Evolutionary conservation across 805 yeast genomes (phyloP), one percentile per base, ranked within the genome.

Genomic region (Brettanomyces anomalus): DNA sequence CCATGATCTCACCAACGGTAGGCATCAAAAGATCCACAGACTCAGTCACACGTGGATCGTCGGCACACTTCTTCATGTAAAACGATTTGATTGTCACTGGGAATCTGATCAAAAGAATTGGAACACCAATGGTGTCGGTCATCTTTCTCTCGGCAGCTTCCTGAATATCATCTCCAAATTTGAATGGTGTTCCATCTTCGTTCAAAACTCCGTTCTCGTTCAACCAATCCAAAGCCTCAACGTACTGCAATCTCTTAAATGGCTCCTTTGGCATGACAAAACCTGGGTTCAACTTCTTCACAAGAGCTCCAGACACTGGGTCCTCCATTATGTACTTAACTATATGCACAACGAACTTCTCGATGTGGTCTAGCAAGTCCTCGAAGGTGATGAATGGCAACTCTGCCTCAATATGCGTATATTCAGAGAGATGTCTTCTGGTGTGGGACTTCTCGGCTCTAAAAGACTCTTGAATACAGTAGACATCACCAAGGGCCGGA

Each of bases 91-190:
- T 86, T 65, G 83, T 96, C 41, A 87, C 86, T 42, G 99, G 99
- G 90, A 93, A 93, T 58, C 89, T 77, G 44, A 79, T 90, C 64
- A 93, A 79, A 54, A 93, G 74, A 54, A 93, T 89, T 51, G 99
- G 99, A 50, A 76, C 84, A 60, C 89, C 89, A 64, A 93, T 83
- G 46, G 85, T 76, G 64, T 93, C 99, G 30, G 96, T 87, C 99
- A 93, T 93, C 67, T 82, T 85, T 65, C 99, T 85, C 76, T 93
- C 99, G 46, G 97, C 98, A 44, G 98, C 98, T 71, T 93, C 99
- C 47, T 97, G 97, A 51, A 93, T 93, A 65, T 93, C 99, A 61
- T 93, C 99, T 65, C 99, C 99, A 54, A 93, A 93, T 67, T 83
- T 77, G 81, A 90, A 93, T 53, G 72, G 69, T 62, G 87, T 84